These are phyloP conservation scores for Neckera pumila DNA, from an alignment of 225 moss, liverwort and hornwort genomes.

Conservation along the genomic window DNA sequence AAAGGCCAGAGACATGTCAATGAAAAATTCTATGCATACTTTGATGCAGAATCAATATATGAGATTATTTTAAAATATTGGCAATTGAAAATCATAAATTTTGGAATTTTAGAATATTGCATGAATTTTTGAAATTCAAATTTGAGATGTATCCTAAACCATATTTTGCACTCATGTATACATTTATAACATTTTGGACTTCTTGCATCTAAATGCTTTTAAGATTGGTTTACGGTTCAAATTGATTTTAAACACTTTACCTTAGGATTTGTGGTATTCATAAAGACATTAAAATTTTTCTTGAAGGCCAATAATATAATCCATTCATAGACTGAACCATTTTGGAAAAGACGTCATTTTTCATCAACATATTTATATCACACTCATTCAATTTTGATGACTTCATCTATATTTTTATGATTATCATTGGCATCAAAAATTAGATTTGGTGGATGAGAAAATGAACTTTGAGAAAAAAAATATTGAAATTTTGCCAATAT, in stretches of 20 bases:
- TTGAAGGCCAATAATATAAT: no score
- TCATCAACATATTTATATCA: not conserved
- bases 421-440: no score
- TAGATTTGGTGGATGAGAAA: not conserved
- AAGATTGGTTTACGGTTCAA: no score
- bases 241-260: no score
- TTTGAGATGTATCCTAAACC: no score
- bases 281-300: not conserved
- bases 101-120: not conserved
- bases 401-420: not conserved
- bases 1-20: not conserved
- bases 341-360: not conserved
- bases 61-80: not conserved
- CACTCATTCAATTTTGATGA: not conserved
- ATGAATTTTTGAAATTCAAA: no score
- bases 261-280: not conserved
- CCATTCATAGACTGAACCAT: not conserved
- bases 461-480: not conserved
- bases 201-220: no score
- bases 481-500: not conserved
- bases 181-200: no score
- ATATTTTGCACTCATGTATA: no score
- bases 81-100: not conserved
- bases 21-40: accelerated
- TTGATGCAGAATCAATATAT: not conserved